Evolutionary conservation across 768 basidiomycete genomes (phyloP).

Genomic region (Kwoniella dejecticola): DNA sequence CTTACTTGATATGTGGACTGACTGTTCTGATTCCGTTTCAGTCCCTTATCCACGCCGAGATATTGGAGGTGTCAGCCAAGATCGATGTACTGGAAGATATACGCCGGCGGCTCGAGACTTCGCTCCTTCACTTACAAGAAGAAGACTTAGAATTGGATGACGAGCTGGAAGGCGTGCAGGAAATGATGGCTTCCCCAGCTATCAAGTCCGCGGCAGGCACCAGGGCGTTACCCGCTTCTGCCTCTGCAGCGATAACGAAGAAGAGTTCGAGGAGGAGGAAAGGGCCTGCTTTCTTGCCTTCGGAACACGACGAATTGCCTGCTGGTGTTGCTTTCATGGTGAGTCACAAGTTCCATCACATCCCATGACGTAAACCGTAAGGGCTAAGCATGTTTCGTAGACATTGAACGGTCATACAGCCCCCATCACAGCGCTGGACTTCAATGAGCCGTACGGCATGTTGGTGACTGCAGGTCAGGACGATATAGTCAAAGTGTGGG

Average conservation of each 20-base stretch:
- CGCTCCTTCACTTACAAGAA: conserved; percentile 83
- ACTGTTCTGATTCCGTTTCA: conserved; percentile 49
- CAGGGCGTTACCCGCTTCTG: conserved; percentile 58
- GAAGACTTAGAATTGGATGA: conserved; percentile 97
- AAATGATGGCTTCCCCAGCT: conserved; percentile 63
- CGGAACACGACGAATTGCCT: conserved; percentile 94
- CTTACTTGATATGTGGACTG: background rate
- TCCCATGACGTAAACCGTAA: background rate
- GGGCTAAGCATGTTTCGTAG: conserved; percentile 56
- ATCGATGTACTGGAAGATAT: conserved; percentile 82
- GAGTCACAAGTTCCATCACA: conserved; percentile 36
- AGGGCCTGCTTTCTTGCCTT: conserved; percentile 94
- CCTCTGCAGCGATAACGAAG: conserved; percentile 53
- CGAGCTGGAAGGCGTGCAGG: conserved; percentile 86
- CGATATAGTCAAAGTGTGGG: conserved; percentile 87
- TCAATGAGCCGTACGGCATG: conserved; percentile 93
- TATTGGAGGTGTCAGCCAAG: conserved; percentile 84
- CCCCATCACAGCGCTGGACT: conserved; percentile 85
- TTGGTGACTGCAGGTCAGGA: conserved; percentile 89
- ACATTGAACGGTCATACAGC: conserved; percentile 77
- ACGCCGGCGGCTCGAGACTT: conserved; percentile 74
- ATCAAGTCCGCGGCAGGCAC: conserved; percentile 45
- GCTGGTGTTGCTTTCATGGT: conserved; percentile 97
- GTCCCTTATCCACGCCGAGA: conserved; percentile 83
- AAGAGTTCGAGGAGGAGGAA: conserved; percentile 70